Base-by-base conservation (phyloP, 2,329 filamentous ascomycete genomes). In the Didymella pinodella region DNA sequence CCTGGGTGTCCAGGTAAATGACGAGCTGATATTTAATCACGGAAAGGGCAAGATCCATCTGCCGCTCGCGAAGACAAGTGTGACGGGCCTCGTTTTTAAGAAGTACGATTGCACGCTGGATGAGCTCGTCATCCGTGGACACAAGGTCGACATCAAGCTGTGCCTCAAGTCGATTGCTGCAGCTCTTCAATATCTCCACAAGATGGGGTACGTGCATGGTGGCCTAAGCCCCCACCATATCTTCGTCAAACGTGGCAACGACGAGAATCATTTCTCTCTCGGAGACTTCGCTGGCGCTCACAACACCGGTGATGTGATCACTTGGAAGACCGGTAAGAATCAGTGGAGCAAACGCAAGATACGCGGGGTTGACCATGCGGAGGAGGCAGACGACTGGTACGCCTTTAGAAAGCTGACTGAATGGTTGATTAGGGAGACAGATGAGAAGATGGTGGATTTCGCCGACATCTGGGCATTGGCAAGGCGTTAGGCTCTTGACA, bases 91-190 rank as follows among this genome's bases (percentile, higher is more conserved):
- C 6, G 46, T 54, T 0, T 59, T 59, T 34, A 38, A 48, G 10
- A 47, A 36, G 11, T 57, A 59, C 47, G 38, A 51, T 18, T 53
- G 38, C 16, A 59, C 41, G n/a, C 38, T 64, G 6, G 31, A 47
- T 22, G 54, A 59, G 7, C 25, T 55, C 28, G 38, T 58, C 2
- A 40, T 25, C 11, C 44, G 50, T 20, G 31, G 41, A 8, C 36
- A 48, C 14, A 25, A 44, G n/a, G 1, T 57, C 8, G 45, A 61
- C 36, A 26, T 54, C 14, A 28, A 22, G 14, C 11, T 38, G 12
- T 61, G 54, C 12, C 28, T 57, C 1, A 11, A 29, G n/a, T 48
- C 47, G 6, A 22, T 57, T 10, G 34, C 32, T 38, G 50, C 43
- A 22, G 34, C 22, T 18, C 16, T 54, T n/a, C 25, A 47, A 12